Percentiles rank a stretch among this genome's conserved stretches.
Conservation (phyloP, 2,329 filamentous ascomycete species). For the Tetracladium maxilliforme region DNA sequence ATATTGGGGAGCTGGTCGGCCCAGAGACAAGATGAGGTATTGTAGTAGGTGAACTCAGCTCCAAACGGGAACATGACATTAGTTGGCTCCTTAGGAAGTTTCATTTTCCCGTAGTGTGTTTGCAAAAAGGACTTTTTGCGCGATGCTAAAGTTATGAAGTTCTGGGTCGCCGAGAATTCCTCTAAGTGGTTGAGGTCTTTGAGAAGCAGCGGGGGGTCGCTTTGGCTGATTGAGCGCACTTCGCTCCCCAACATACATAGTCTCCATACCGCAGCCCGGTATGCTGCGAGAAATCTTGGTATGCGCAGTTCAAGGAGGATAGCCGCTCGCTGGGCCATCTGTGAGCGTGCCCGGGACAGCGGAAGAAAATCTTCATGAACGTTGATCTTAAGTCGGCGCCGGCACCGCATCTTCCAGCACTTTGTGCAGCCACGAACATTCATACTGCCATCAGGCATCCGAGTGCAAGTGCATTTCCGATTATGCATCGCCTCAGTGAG, state of each 20-base stretch:
- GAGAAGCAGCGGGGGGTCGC: slow-evolving; percentile 7
- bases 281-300: slow-evolving; percentile 27
- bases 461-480: slow-evolving; percentile 15
- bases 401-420: slow-evolving; percentile 20
- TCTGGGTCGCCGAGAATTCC: slow-evolving; percentile 2
- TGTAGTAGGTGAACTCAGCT: slow-evolving; percentile 13
- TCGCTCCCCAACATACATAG: slow-evolving; percentile 23
- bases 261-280: slow-evolving; percentile 35
- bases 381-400: slow-evolving; percentile 24
- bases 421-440: slow-evolving; percentile 23
- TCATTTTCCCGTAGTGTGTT: slow-evolving; percentile 15
- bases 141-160: slow-evolving; percentile 13
- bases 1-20: no score
- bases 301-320: slow-evolving; percentile 35
- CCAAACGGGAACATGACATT: slow-evolving; percentile 13
- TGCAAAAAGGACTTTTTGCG: slow-evolving; percentile 13
- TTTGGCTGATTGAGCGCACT: slow-evolving; percentile 4
- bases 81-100: slow-evolving; percentile 11
- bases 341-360: no score
- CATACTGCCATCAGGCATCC: slow-evolving; percentile 11
- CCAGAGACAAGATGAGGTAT: slow-evolving; percentile 8
- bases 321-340: slow-evolving; percentile 18
- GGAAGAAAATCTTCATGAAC: slow-evolving; percentile 36
- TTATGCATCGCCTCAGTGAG: slow-evolving; percentile 17
- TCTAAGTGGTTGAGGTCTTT: slow-evolving; percentile 7